These are phyloP conservation scores for Cyberlindnera saturnus DNA, from an alignment of 805 yeast genomes.

Conservation along the genomic window DNA sequence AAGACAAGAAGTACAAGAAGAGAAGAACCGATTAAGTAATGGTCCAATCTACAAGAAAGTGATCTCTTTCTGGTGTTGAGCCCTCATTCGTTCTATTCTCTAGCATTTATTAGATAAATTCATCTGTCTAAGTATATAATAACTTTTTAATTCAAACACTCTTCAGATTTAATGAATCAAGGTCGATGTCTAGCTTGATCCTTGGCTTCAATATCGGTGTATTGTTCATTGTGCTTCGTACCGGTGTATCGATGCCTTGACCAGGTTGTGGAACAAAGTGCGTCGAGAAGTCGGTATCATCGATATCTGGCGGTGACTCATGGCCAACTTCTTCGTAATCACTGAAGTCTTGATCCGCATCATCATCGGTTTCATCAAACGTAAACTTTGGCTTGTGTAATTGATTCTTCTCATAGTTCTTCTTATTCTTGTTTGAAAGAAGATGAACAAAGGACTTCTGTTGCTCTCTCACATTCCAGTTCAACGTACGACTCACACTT, in stretches of 20 bases:
- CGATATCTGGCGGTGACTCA: conserved; percentile 24
- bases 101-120: not conserved
- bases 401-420: conserved; percentile 31
- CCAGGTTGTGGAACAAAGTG: conserved; percentile 23
- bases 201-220: conserved; percentile 19
- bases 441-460: conserved; percentile 75
- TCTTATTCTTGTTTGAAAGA: conserved; percentile 50
- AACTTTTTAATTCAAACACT: not conserved
- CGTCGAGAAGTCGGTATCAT: conserved; percentile 21
- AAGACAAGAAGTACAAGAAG: conserved; percentile 33
- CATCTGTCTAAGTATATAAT: not conserved
- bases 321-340: conserved; percentile 17
- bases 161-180: conserved; percentile 5
- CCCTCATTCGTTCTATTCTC: not conserved
- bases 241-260: conserved; percentile 23
- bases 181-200: conserved; percentile 3
- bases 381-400: conserved; percentile 20
- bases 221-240: not conserved
- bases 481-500: conserved; percentile 75
- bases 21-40: conserved; percentile 14
- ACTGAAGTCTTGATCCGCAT: conserved; percentile 12
- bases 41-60: conserved; percentile 4
- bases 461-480: conserved; percentile 89
- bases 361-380: conserved; percentile 20
- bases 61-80: conserved; percentile 1